Percentiles rank a stretch among this genome's conserved stretches.
Evolutionary conservation across 371 early-diverging fungal genomes (phyloP).

Genomic region (Mucor indicus): DNA sequence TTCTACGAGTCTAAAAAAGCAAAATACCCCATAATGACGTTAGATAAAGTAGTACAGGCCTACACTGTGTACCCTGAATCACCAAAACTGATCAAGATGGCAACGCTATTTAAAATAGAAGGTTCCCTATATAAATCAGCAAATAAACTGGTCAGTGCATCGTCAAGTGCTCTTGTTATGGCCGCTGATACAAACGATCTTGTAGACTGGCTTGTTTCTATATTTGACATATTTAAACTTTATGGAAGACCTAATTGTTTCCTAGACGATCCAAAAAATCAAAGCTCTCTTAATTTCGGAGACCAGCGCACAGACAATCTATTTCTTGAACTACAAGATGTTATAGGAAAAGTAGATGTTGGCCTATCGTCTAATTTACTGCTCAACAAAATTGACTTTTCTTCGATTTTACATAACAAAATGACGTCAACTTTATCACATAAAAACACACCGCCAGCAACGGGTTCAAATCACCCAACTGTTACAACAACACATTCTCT

Average conservation of each 20-base stretch:
- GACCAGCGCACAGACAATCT: constrained; percentile 9
- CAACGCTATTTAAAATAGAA: constrained; percentile 43
- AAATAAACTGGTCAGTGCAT: constrained; percentile 14
- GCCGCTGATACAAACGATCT: constrained; percentile 39
- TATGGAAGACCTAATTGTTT: constrained; percentile 47
- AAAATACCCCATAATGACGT: constrained; percentile 54
- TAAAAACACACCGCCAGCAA: no score
- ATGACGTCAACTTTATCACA: not conserved
- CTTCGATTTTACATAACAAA: constrained; percentile 19
- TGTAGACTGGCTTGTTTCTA: constrained; percentile 42
- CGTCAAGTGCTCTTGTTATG: constrained; percentile 40
- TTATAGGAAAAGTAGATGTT: constrained; percentile 23
- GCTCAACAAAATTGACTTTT: constrained; percentile 28
- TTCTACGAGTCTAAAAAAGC: constrained; percentile 60
- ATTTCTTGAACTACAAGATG: constrained; percentile 35
- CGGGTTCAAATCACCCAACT: no score
- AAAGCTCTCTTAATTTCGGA: constrained; percentile 38
- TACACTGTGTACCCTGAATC: constrained; percentile 74
- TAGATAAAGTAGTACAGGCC: constrained; percentile 62
- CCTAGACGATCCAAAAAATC: constrained; percentile 26
- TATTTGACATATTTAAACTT: constrained; percentile 49
- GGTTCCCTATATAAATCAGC: constrained; percentile 26
- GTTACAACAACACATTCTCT: constrained; percentile 14
- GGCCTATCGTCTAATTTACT: constrained; percentile 9
- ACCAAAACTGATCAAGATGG: constrained; percentile 39